Evolutionary conservation across 805 yeast genomes (phyloP).

Genomic region (Ogataea pignaliae): DNA sequence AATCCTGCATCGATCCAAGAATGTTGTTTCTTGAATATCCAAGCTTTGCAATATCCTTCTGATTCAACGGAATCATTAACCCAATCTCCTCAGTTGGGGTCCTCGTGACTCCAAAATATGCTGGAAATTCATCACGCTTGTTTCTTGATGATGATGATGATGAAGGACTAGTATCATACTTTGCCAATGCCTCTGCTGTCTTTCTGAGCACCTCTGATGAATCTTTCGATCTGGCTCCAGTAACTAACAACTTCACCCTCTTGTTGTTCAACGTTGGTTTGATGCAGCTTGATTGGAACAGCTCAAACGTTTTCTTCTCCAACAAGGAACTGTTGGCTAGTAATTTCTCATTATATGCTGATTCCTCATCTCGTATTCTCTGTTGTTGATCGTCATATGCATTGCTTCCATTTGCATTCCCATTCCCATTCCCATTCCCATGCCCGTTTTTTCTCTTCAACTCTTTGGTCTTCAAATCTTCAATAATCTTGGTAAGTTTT

Average conservation of each 20-base stretch:
- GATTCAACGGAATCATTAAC: constrained; percentile 41
- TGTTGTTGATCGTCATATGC: not conserved
- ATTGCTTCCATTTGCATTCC: too few species aligned
- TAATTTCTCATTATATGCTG: not conserved
- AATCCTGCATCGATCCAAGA: constrained; percentile 55
- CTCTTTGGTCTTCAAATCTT: constrained; percentile 21
- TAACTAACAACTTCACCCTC: constrained; percentile 40
- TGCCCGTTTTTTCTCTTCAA: not conserved
- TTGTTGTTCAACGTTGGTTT: constrained; percentile 42
- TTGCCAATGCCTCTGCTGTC: constrained; percentile 34
- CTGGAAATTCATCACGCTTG: constrained; percentile 27
- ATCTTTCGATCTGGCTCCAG: constrained; percentile 56
- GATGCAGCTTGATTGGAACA: constrained; percentile 35
- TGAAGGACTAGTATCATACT: constrained; percentile 13
- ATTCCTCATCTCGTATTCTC: not conserved
- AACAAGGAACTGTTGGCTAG: constrained; percentile 11
- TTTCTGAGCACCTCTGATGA: constrained; percentile 37
- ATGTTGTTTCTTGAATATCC: constrained; percentile 39
- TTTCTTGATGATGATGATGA: not conserved
- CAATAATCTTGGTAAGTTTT: constrained; percentile 42
- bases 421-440: too few species aligned
- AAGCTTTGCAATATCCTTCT: constrained; percentile 31
- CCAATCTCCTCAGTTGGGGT: constrained; percentile 49
- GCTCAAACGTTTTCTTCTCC: constrained; percentile 33
- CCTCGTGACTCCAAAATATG: constrained; percentile 49